Percentiles rank a stretch among this genome's conserved stretches.
These are phyloP conservation scores for Syzygium syzygioides DNA, from an alignment of 441 rosid species.

Conservation along the genomic window DNA sequence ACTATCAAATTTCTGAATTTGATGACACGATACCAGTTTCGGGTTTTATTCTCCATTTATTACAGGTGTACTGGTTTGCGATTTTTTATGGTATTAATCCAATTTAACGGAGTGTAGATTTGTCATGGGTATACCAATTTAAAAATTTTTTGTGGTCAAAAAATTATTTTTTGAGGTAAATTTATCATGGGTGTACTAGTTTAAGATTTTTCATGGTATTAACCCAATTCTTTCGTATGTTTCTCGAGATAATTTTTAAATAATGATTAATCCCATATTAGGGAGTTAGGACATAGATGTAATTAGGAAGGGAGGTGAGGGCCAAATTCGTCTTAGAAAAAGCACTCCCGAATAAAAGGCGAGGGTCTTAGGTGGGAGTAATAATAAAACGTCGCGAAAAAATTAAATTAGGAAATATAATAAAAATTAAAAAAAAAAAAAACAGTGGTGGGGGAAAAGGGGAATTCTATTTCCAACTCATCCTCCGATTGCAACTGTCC, in stretches of 20 bases:
- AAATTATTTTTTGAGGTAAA: no score
- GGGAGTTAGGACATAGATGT: not conserved
- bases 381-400: not conserved
- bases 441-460: not conserved
- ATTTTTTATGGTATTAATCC: no score
- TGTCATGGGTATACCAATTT: no score
- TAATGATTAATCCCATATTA: not conserved
- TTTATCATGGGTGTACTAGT: no score
- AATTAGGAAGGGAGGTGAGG: not conserved
- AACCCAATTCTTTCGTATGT: not conserved
- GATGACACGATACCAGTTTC: no score
- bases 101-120: no score
- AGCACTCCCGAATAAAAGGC: not conserved
- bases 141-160: no score
- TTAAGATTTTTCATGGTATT: no score
- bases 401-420: not conserved
- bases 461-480: constrained; percentile 16
- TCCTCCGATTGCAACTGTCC: constrained; percentile 20
- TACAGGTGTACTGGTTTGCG: no score
- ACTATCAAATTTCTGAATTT: no score
- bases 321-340: not conserved
- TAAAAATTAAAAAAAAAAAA: not conserved
- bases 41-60: no score
- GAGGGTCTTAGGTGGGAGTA: not conserved
- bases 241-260: not conserved